These are phyloP conservation scores for Cyamopsis tetragonoloba DNA, from an alignment of 306 rosid species.

Conservation along the genomic window DNA sequence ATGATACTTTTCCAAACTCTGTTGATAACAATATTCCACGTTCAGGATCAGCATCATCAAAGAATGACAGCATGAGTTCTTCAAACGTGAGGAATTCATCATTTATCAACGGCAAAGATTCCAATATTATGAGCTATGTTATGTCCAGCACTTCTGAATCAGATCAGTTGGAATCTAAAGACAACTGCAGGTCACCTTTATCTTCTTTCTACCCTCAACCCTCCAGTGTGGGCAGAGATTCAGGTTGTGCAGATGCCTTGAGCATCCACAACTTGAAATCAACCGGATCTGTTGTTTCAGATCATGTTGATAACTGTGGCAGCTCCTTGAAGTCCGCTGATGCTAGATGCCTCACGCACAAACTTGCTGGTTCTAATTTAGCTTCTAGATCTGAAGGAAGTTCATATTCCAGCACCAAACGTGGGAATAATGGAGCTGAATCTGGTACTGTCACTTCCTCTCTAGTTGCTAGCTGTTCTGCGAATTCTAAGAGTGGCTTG, in stretches of 20 bases:
- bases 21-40: constrained; percentile 19
- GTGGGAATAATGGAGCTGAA: constrained; percentile 38
- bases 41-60: constrained; percentile 31
- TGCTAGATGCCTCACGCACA: constrained; percentile 18
- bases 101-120: constrained; percentile 30
- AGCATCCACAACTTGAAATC: constrained; percentile 35
- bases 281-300: constrained; percentile 33
- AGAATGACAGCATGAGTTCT: constrained; percentile 25
- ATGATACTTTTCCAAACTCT: constrained; percentile 29
- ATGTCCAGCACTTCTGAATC: constrained; percentile 23
- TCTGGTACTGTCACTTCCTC: constrained; percentile 39
- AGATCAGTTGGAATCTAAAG: constrained; percentile 33
- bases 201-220: constrained; percentile 27
- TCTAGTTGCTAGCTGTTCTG: constrained; percentile 41
- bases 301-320: constrained; percentile 29
- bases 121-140: constrained; percentile 16
- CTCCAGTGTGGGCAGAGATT: constrained; percentile 23
- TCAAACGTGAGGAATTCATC: constrained; percentile 27
- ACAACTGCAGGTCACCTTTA: constrained; percentile 31
- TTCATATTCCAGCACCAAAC: constrained; percentile 31
- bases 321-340: constrained; percentile 36
- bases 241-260: constrained; percentile 35
- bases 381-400: constrained; percentile 36
- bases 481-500: constrained; percentile 58
- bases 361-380: constrained; percentile 32